A percentile compares a stretch with the other conserved stretches of the same genome.
Evolutionary conservation across 148 eudicot genomes (phyloP).

Genomic region (Chenopodium suecicum): DNA sequence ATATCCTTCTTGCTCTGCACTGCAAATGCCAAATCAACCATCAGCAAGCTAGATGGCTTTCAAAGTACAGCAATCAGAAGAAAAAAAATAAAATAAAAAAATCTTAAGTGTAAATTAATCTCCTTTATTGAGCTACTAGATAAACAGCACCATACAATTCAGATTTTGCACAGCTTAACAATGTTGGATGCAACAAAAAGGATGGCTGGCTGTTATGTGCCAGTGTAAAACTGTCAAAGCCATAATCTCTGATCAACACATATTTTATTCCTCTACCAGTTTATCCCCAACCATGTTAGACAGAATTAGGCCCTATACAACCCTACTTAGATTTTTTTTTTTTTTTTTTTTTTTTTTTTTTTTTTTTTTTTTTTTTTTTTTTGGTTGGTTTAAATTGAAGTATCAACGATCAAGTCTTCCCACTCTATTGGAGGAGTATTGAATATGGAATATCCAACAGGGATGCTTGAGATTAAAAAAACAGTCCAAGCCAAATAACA

Average conservation of each 20-base stretch:
- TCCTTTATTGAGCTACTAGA: not conserved
- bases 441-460: not conserved
- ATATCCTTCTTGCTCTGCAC: conserved; percentile 86
- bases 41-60: not conserved
- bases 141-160: not conserved
- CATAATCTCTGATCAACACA: not conserved
- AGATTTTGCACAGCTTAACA: not conserved
- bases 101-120: not conserved
- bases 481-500: not conserved
- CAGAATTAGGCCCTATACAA: not conserved
- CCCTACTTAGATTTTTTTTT: too few species aligned
- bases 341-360: too few species aligned
- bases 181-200: not conserved
- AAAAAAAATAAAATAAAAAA: too few species aligned
- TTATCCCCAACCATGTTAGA: not conserved
- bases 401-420: not conserved
- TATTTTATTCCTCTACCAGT: too few species aligned
- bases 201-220: not conserved
- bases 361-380: too few species aligned
- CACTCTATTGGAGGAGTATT: not conserved
- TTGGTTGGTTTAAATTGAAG: too few species aligned
- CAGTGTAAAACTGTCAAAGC: not conserved
- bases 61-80: conserved; percentile 1
- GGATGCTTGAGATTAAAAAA: not conserved
- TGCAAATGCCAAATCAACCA: conserved; percentile 37